A percentile compares a stretch with the other conserved stretches of the same genome.
Evolutionary conservation across 805 yeast genomes (phyloP).

Genomic region (Candida parachauliodes): DNA sequence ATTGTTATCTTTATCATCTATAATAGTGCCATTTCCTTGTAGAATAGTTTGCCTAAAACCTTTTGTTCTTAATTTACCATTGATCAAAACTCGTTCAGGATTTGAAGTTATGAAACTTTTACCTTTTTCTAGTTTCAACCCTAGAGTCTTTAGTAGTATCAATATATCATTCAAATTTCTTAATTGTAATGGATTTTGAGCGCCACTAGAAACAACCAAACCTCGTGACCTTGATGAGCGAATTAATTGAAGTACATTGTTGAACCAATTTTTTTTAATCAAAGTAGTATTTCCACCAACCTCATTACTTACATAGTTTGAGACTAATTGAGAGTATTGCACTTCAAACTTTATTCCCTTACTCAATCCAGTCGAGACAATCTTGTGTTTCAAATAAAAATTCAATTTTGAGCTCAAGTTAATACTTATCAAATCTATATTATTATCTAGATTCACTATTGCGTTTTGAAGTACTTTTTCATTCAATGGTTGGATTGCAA

Average conservation of each 20-base stretch:
- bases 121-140: constrained; percentile 63
- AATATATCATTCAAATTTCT: constrained; percentile 68
- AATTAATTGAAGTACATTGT: constrained; percentile 69
- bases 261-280: constrained; percentile 59
- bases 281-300: constrained; percentile 21
- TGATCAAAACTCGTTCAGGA: constrained; percentile 63
- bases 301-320: constrained; percentile 22
- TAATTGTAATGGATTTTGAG: constrained; percentile 50
- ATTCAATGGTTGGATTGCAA: constrained; percentile 75
- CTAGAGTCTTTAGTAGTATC: constrained; percentile 63
- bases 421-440: constrained; percentile 73
- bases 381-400: constrained; percentile 75
- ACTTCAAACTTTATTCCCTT: constrained; percentile 84
- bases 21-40: constrained; percentile 45
- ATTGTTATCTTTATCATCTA: constrained; percentile 19
- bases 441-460: constrained; percentile 60
- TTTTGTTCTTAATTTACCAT: constrained; percentile 68
- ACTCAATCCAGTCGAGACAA: constrained; percentile 76
- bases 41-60: constrained; percentile 75
- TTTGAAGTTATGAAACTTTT: constrained; percentile 54
- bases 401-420: constrained; percentile 65
- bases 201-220: constrained; percentile 75
- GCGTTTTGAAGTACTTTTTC: constrained; percentile 79
- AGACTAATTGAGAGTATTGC: constrained; percentile 55
- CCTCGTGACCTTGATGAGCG: constrained; percentile 83